These are phyloP conservation scores for Fomes fomentarius DNA, from an alignment of 1,284 basidiomycete species.

Conservation along the genomic window DNA sequence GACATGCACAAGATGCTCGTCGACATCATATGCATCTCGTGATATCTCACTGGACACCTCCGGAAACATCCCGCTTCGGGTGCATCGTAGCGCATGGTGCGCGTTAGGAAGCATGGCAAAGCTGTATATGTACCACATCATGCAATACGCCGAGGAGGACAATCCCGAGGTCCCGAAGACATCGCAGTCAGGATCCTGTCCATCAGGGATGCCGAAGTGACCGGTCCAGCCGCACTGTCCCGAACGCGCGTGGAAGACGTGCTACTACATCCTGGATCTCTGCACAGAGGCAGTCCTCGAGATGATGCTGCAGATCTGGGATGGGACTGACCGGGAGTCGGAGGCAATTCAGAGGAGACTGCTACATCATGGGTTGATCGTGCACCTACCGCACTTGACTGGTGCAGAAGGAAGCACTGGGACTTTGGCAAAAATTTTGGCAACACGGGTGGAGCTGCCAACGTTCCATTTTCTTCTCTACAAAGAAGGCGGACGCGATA, in stretches of 20 bases:
- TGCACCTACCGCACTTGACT: no score
- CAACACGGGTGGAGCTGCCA: no score
- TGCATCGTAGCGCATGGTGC: background rate
- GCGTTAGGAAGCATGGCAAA: background rate
- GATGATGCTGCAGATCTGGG: slow-evolving; percentile 1
- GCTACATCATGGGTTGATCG: background rate
- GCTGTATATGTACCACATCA: background rate
- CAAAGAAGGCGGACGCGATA: no score
- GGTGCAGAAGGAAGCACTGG: no score
- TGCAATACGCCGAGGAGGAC: background rate
- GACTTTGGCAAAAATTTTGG: no score
- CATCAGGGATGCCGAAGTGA: background rate
- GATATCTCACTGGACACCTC: slow-evolving; percentile 2
- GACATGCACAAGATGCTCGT: background rate
- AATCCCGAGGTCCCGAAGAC: background rate
- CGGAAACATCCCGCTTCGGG: background rate
- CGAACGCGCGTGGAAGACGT: background rate
- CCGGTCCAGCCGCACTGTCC: background rate
- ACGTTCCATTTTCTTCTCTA: no score
- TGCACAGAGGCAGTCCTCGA: background rate
- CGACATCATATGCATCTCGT: background rate
- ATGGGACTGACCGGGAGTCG: slow-evolving; percentile 1
- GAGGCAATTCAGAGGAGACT: background rate
- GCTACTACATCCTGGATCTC: background rate
- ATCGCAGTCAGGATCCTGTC: background rate